These are phyloP conservation scores for Diaporthe australafricana DNA, from an alignment of 2,329 filamentous ascomycete genomes.

Conservation along the genomic window DNA sequence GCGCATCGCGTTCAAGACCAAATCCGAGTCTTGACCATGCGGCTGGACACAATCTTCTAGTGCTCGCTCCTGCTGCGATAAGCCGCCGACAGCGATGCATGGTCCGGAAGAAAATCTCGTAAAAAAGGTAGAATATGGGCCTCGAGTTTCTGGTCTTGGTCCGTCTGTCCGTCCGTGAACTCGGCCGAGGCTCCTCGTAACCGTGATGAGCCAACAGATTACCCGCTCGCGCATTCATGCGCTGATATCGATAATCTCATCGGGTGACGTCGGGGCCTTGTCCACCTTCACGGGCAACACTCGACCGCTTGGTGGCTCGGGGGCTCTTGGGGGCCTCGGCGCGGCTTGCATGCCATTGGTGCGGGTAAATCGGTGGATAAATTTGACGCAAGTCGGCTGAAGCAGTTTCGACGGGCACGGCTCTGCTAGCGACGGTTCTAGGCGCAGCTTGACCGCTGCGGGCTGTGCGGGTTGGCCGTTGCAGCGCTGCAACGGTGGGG, in stretches of 20 bases:
- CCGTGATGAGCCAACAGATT: conserved; percentile 15
- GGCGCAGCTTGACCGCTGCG: neutral
- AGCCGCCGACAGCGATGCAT: neutral
- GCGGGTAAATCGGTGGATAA: conserved; percentile 18
- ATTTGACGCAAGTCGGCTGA: neutral
- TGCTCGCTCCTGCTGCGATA: too few species aligned
- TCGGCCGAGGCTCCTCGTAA: conserved; percentile 2
- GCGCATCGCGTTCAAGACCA: too few species aligned
- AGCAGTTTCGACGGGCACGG: conserved; percentile 1
- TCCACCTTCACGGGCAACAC: conserved; percentile 19
- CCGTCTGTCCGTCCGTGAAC: neutral
- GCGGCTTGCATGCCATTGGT: conserved; percentile 6
- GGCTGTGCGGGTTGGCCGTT: neutral
- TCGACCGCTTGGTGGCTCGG: neutral
- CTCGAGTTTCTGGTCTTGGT: neutral
- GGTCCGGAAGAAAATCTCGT: too few species aligned
- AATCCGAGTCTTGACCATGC: too few species aligned
- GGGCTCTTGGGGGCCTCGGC: neutral
- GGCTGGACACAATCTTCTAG: neutral
- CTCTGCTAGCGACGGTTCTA: conserved; percentile 3
- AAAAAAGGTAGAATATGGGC: neutral
- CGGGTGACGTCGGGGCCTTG: conserved; percentile 22
- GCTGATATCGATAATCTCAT: neutral
- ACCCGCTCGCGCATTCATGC: conserved; percentile 12
- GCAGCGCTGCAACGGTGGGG: conserved; percentile 9